Evolutionary conservation across 148 eudicot species (phyloP), one percentile per base, ranked within the genome.

Genomic region (Vaccinium vitisidaea): DNA sequence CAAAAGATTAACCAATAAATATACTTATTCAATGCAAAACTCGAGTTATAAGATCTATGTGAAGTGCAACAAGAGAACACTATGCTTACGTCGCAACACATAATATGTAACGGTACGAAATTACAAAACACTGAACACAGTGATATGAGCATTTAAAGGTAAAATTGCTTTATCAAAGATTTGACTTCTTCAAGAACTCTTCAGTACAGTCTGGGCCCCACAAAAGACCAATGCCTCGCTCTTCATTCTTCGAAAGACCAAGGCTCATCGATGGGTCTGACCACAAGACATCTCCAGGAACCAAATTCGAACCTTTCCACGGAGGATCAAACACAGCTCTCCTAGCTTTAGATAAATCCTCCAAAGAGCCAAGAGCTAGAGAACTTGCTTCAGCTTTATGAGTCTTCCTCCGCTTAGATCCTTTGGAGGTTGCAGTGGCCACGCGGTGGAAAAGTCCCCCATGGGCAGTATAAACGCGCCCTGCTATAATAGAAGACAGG

Each of bases 131-230:
- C 32, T 32, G 32, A 32, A 32, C 32, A 32, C 32, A 32, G 67
- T 75, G 4, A 52, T 1, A 61, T 14, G 65, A 75, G 71, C 18
- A 79, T 3, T 7, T 50, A 49, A n/a, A 27, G 3, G 18, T 36
- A 80, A 39, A 39, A 39, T 39, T 39, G 43, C 43, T 39, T 39
- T 39, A 39, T 39, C 43, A 39, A 39, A 96, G 82, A 86, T 89
- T 86, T 61, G 83, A 92, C 84, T 91, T 92, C 90, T 94, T 94
- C 86, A 96, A 81, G 88, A 96, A 96, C 12, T 87, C 90, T 77
- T 96, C 97, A 4, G 98, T 96, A 85, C 97, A 94, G 88, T 96
- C 99, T 30, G 99, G 99, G 82, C 99, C 99, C 97, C 97, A 96
- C 83, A 96, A 86, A 36, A 96, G 95, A 78, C 99, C 99, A 71